Base-by-base conservation (phyloP, 805 yeast species). In the Pichia kluyveri region DNA sequence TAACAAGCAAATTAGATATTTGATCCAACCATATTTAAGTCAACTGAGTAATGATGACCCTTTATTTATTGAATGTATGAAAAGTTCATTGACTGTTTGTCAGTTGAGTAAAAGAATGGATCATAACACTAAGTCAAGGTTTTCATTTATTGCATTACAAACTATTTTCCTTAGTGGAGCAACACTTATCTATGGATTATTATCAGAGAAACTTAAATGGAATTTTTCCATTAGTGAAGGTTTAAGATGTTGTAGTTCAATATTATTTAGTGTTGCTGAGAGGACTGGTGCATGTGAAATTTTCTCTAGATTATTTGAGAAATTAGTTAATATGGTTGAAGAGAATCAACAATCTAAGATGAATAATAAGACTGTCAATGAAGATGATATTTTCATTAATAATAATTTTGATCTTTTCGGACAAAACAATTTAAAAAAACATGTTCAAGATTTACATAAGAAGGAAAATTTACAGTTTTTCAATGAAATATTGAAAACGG, bases 301-400 rank as follows among this genome's bases (percentile, higher is more conserved):
- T 39, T 46, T 55, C 5, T 46, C 57, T 23, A 57, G 52, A 32
- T 50, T 48, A 5, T 55, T 55, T 47, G 58, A 55, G 32, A 49
- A 49, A 40, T 36, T 55, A 12, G 38, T 54, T 7, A 50, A 43
- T 8, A 47, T 46, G 43, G 46, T 51, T 1, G 15, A 41, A 14
- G 49, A 34, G 14, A 19, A 18, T 10, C 32, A 30, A 30, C 32
- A 30, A 30, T 30, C 32, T 30, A 30, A 30, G 14, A 30, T 30
- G 32, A 12, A 30, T 8, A 30, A 12, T 8, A 10, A 10, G 18
- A 39, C 27, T 31, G 31, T 18, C 15, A 47, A 50, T 43, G 30
- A 45, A 45, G 40, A 40, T 34, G 34, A 19, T 37, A 40, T 26
- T n/a, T 8, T 10, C 34, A 19, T 12, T 12, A 19, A 18, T 12